Conservation (phyloP, 2,329 filamentous ascomycete species). For the Fusarium irregulare region DNA sequence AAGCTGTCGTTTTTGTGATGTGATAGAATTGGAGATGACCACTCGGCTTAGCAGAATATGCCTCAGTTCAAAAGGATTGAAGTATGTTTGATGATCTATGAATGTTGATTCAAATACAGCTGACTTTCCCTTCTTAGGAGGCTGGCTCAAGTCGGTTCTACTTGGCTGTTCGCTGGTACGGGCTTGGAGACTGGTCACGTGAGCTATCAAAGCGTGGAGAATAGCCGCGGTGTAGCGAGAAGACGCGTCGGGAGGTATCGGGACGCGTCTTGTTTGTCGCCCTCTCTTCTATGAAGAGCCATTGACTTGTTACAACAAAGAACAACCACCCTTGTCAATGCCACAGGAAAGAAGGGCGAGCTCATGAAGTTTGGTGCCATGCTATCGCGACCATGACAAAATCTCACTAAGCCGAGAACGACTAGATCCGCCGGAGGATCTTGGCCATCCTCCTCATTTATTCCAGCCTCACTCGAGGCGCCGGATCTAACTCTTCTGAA, state of each 20-base stretch:
- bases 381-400: neutral
- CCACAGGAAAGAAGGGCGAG: neutral
- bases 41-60: neutral
- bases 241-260: neutral
- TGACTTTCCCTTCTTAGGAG: fast-evolving
- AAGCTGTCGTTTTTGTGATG: neutral
- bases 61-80: neutral
- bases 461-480: neutral
- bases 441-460: neutral
- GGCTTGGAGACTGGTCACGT: neutral
- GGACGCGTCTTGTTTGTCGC: neutral
- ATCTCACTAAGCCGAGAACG: neutral
- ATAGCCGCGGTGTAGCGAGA: neutral
- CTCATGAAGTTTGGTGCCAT: neutral
- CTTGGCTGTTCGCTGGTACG: too few species aligned
- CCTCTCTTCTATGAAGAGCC: neutral
- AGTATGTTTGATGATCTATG: fast-evolving
- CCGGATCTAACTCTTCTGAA: neutral
- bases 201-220: fast-evolving
- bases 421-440: neutral
- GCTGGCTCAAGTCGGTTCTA: neutral
- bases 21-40: neutral
- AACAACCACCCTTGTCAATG: neutral
- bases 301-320: neutral
- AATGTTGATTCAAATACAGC: neutral